Evolutionary conservation across 495 filamentous ascomycete species (phyloP).

Genomic region (Penicillium crystallinum): DNA sequence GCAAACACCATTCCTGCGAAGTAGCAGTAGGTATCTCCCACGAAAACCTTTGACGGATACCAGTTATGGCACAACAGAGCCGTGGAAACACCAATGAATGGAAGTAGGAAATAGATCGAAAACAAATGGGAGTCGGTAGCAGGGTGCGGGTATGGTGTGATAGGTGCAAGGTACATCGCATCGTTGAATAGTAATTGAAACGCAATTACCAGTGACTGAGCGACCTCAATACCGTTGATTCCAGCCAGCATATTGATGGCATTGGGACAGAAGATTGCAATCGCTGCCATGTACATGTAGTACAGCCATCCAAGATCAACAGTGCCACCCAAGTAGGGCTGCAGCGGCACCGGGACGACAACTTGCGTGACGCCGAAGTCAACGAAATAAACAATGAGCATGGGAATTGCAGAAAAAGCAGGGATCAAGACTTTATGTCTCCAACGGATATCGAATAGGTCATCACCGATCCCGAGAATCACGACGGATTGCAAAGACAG

Average conservation of each 20-base stretch:
- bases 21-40: constrained; percentile 98
- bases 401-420: constrained; percentile 85
- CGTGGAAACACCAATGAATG: constrained; percentile 85
- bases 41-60: constrained; percentile 93
- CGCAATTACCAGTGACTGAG: constrained; percentile 89
- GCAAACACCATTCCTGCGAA: constrained; percentile 99
- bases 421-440: constrained; percentile 97
- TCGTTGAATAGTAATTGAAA: constrained; percentile 81
- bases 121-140: constrained; percentile 95
- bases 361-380: constrained; percentile 96
- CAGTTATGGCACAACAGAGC: constrained; percentile 90
- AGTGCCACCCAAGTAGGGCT: constrained; percentile 73
- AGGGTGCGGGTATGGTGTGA: constrained; percentile 76
- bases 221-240: constrained; percentile 95
- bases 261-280: constrained; percentile 95
- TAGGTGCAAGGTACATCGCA: constrained; percentile 61
- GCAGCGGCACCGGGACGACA: constrained; percentile 79
- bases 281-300: constrained; percentile 91
- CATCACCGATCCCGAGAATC: constrained; percentile 89
- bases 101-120: constrained; percentile 88
- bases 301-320: constrained; percentile 86
- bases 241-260: constrained; percentile 98
- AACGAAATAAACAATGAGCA: constrained; percentile 96
- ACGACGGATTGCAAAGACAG: constrained; percentile 85
- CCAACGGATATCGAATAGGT: constrained; percentile 98